Conservation (phyloP, 805 yeast species). For the Candida tallmaniae region DNA sequence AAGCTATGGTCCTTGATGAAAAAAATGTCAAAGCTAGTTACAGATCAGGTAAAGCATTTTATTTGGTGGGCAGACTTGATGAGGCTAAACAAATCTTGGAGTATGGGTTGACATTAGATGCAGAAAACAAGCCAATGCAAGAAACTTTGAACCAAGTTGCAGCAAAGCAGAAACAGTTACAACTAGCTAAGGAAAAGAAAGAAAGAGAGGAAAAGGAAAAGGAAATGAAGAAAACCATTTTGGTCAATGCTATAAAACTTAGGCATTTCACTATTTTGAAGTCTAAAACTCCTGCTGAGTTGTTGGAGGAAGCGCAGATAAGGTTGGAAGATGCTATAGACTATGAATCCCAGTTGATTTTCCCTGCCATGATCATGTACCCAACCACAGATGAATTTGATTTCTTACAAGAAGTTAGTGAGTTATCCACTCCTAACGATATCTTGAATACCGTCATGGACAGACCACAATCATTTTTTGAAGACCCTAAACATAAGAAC, state of each 20-base stretch:
- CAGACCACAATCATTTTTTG: constrained; percentile 68
- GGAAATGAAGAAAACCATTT: constrained; percentile 36
- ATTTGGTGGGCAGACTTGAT: constrained; percentile 58
- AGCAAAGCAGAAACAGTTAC: constrained; percentile 30
- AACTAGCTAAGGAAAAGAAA: constrained; percentile 24
- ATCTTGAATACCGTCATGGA: constrained; percentile 53
- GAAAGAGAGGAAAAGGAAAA: constrained; percentile 38
- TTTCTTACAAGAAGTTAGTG: constrained; percentile 70
- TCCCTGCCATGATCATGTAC: constrained; percentile 77
- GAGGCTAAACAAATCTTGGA: constrained; percentile 67
- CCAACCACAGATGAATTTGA: constrained; percentile 86
- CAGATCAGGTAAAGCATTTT: constrained; percentile 79
- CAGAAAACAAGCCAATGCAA: constrained; percentile 52
- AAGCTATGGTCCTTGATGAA: constrained; percentile 61
- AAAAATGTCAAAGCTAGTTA: constrained; percentile 78
- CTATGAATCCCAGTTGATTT: constrained; percentile 70
- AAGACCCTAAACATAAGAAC: constrained; percentile 54
- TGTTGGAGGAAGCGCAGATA: constrained; percentile 48
- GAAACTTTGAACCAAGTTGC: constrained; percentile 40
- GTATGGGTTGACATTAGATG: constrained; percentile 62
- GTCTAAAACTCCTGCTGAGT: constrained; percentile 52
- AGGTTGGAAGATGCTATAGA: constrained; percentile 62
- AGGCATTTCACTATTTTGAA: constrained; percentile 52
- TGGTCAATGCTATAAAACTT: constrained; percentile 56
- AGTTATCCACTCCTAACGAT: constrained; percentile 62